These are phyloP conservation scores for Rhizopogon salebrosus DNA, from an alignment of 768 basidiomycete species.

Conservation along the genomic window DNA sequence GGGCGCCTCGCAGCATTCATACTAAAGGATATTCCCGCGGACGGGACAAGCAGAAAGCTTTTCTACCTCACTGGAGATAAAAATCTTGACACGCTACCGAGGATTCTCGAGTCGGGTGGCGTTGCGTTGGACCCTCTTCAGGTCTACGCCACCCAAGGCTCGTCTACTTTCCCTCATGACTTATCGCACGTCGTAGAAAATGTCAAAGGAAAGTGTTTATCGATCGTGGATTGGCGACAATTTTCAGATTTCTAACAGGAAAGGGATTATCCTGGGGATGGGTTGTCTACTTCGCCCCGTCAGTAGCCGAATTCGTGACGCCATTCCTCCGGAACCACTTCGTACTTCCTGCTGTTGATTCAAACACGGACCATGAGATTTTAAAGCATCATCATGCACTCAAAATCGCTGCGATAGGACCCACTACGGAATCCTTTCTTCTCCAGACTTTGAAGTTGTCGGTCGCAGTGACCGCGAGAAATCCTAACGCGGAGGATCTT, in stretches of 20 bases:
- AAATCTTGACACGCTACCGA: slow-evolving; percentile 63
- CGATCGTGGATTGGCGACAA: not conserved
- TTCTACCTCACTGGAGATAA: slow-evolving; percentile 87
- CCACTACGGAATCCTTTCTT: slow-evolving; percentile 55
- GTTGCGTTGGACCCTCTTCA: slow-evolving; percentile 47
- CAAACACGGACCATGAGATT: not conserved
- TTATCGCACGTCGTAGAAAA: slow-evolving; percentile 30
- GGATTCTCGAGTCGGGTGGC: slow-evolving; percentile 39
- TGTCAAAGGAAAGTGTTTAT: slow-evolving; percentile 18
- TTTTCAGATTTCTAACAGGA: slow-evolving; percentile 2
- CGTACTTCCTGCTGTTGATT: slow-evolving; percentile 22
- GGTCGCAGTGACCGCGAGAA: slow-evolving; percentile 52
- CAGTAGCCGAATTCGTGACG: slow-evolving; percentile 52
- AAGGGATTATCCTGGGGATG: slow-evolving; percentile 39
- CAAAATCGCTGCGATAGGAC: slow-evolving; percentile 61
- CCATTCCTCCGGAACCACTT: slow-evolving; percentile 48
- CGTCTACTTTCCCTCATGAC: slow-evolving; percentile 42
- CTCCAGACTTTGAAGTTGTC: slow-evolving; percentile 35
- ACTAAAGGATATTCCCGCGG: slow-evolving; percentile 28
- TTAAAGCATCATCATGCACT: slow-evolving; percentile 9
- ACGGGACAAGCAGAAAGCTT: slow-evolving; percentile 23
- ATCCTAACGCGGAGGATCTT: slow-evolving; percentile 53
- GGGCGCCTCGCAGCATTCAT: slow-evolving; percentile 66
- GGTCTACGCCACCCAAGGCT: slow-evolving; percentile 67
- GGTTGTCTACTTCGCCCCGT: slow-evolving; percentile 77